Evolutionary conservation across 2,329 filamentous ascomycete genomes (phyloP).

Genomic region (Aureobasidium sp.): DNA sequence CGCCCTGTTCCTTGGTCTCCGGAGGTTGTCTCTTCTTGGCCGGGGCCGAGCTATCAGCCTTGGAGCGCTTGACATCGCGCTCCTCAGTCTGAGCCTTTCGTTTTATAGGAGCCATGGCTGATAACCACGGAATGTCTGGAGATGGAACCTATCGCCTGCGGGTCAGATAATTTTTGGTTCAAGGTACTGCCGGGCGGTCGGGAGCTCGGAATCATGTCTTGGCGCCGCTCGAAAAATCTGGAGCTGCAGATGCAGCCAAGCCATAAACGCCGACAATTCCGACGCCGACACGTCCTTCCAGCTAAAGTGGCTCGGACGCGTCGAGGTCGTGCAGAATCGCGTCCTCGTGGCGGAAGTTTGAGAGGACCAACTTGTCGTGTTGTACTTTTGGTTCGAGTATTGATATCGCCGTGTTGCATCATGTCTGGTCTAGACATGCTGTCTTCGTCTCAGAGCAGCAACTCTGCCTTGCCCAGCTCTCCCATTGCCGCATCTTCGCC

Average conservation of each 20-base stretch:
- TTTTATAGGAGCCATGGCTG: slow-evolving; percentile 39
- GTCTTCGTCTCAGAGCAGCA: slow-evolving; percentile 28
- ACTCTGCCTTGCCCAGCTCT: slow-evolving; percentile 30
- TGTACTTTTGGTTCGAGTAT: not conserved
- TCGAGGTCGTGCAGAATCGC: not conserved
- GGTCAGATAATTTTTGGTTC: too few relatives aligned
- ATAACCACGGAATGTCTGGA: not conserved
- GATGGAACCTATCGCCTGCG: too few relatives aligned
- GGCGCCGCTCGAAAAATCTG: too few relatives aligned
- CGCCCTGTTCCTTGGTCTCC: slow-evolving; percentile 27
- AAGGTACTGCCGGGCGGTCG: too few relatives aligned
- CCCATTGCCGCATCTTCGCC: slow-evolving; percentile 28
- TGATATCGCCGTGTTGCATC: not conserved
- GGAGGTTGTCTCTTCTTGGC: slow-evolving; percentile 15
- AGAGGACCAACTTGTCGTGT: not conserved
- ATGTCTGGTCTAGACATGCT: slow-evolving; percentile 5
- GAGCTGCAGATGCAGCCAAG: not conserved
- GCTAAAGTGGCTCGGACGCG: not conserved
- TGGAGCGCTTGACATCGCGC: slow-evolving; percentile 29
- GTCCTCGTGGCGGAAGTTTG: not conserved
- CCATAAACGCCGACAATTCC: not conserved
- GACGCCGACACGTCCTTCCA: too few relatives aligned
- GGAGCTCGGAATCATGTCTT: too few relatives aligned
- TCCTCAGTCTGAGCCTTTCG: slow-evolving; percentile 37
- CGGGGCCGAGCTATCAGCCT: slow-evolving; percentile 20